These are phyloP conservation scores for Colletotrichum tamarilloi DNA, from an alignment of 2,329 filamentous ascomycete species.

Conservation along the genomic window DNA sequence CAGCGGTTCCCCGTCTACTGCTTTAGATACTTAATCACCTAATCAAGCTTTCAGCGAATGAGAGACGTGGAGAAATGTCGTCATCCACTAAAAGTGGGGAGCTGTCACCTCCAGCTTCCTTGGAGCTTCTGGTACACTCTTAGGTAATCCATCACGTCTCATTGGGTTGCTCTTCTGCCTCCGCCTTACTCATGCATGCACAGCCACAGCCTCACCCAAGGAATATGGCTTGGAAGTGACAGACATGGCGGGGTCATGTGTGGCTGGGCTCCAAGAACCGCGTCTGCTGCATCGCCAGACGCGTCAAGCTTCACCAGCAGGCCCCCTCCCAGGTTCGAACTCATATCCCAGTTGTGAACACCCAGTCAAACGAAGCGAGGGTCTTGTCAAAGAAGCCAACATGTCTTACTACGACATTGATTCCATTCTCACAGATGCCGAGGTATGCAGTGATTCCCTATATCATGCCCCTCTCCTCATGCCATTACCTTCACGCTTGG, in stretches of 20 bases:
- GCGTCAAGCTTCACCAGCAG: neutral
- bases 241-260: neutral
- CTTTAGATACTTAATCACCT: neutral
- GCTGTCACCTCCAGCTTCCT: conserved; percentile 5
- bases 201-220: neutral
- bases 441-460: conserved; percentile 60
- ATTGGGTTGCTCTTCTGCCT: conserved; percentile 3
- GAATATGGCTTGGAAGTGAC: neutral
- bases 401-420: conserved; percentile 89
- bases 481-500: neutral
- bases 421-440: conserved; percentile 85
- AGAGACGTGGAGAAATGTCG: conserved; percentile 23
- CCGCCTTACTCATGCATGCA: neutral
- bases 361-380: neutral
- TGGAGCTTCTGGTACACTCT: neutral
- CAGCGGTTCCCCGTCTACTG: neutral
- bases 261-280: neutral
- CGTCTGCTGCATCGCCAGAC: neutral
- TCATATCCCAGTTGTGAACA: neutral
- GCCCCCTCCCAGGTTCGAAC: neutral
- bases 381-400: neutral
- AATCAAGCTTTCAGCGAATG: conserved; percentile 26
- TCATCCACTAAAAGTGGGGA: conserved; percentile 30
- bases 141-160: neutral
- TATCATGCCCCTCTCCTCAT: neutral